Evolutionary conservation across 192 early-diverging fungal species (phyloP).

Genomic region (Coemansia sp.): DNA sequence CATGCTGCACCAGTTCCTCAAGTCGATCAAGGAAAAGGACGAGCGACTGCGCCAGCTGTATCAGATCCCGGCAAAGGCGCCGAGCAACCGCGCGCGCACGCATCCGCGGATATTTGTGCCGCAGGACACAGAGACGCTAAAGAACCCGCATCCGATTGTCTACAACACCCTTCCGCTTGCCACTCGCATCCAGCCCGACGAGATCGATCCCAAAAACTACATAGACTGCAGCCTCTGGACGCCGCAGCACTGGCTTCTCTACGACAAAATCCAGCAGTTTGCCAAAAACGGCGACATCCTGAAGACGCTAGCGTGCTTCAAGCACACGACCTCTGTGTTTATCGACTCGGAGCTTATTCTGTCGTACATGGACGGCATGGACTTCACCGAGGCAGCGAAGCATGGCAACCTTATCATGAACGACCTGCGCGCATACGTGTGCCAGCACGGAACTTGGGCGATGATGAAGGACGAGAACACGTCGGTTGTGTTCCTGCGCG

Average conservation of each 20-base stretch:
- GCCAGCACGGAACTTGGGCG: conserved; percentile 46
- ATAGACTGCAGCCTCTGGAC: conserved; percentile 31
- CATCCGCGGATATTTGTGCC: conserved; percentile 34
- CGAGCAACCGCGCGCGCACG: background rate
- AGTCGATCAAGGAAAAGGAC: conserved; percentile 43
- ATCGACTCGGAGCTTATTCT: conserved; percentile 43
- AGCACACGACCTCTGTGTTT: conserved; percentile 42
- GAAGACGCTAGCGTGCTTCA: conserved; percentile 26
- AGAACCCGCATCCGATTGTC: conserved; percentile 10
- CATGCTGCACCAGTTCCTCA: conserved; percentile 39
- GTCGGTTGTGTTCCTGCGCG: conserved; percentile 47
- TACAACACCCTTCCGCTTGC: conserved; percentile 22
- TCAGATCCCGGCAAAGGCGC: conserved; percentile 10
- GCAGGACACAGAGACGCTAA: conserved; percentile 7
- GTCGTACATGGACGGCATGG: conserved; percentile 40
- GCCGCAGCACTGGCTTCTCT: conserved; percentile 35
- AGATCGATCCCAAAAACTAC: conserved; percentile 36
- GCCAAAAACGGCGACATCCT: conserved; percentile 14
- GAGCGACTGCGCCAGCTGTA: conserved; percentile 41
- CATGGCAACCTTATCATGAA: conserved; percentile 33
- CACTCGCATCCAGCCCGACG: conserved; percentile 30
- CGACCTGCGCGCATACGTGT: conserved; percentile 48
- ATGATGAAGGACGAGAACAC: conserved; percentile 29
- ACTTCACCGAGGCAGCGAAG: conserved; percentile 41
- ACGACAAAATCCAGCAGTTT: conserved; percentile 29